Evolutionary conservation across 2,329 filamentous ascomycete species (phyloP).

Genomic region (Pseudogymnoascus sp.): DNA sequence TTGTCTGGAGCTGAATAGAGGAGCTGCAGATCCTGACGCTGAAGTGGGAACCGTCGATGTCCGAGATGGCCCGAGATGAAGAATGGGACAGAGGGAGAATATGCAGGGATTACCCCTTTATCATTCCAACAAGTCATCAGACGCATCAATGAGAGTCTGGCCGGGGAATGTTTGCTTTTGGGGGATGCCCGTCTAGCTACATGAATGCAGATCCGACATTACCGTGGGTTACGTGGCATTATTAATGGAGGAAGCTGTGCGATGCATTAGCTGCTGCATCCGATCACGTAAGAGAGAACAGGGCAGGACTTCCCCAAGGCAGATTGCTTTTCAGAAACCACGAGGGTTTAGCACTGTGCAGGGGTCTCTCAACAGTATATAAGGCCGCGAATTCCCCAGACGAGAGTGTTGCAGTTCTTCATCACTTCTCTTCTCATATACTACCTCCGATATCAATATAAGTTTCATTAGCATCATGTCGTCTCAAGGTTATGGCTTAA

Average conservation of each 20-base stretch:
- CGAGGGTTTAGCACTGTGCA: not conserved
- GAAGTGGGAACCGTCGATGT: not conserved
- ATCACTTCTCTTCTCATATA: not conserved
- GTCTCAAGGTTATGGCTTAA: not conserved
- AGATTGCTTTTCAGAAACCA: not conserved
- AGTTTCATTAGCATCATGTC: not conserved
- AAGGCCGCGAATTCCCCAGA: not conserved
- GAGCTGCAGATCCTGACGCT: not conserved
- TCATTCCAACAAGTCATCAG: not conserved
- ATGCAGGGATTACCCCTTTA: not conserved
- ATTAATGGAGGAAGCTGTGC: not conserved
- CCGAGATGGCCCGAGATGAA: not conserved
- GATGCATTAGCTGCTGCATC: not conserved
- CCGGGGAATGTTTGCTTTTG: not conserved
- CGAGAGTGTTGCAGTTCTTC: not conserved
- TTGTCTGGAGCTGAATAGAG: no score
- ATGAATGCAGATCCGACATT: not conserved
- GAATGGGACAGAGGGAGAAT: not conserved
- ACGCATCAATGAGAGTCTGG: not conserved
- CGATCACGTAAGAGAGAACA: not conserved
- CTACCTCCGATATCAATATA: not conserved
- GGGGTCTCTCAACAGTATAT: not conserved
- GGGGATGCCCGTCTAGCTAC: not conserved
- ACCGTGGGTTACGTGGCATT: not conserved
- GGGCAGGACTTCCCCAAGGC: not conserved